These are phyloP conservation scores for Diplodia corticola DNA, from an alignment of 2,329 filamentous ascomycete species.

Conservation along the genomic window DNA sequence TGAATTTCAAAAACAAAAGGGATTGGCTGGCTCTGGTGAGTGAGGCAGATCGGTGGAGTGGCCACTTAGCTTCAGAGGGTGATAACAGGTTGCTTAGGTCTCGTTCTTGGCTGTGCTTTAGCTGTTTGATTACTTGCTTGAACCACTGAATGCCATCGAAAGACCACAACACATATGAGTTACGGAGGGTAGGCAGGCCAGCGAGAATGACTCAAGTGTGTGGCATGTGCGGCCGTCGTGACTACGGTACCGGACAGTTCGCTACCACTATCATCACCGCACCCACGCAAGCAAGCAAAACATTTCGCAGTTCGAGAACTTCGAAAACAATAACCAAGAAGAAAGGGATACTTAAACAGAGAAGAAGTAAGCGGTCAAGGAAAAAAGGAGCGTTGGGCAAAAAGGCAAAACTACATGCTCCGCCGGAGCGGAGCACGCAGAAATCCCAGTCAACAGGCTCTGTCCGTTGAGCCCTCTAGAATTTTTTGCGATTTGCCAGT, in stretches of 20 bases:
- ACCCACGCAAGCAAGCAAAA: neutral
- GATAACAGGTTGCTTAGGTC: neutral
- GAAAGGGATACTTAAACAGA: too few relatives aligned
- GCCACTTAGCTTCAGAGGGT: neutral
- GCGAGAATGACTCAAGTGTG: too few relatives aligned
- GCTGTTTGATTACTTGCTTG: neutral
- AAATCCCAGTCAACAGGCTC: too few relatives aligned
- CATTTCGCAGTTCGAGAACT: neutral
- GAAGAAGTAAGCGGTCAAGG: too few relatives aligned
- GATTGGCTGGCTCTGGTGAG: neutral
- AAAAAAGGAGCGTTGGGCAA: too few relatives aligned
- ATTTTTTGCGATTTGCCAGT: too few relatives aligned
- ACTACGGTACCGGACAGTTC: neutral
- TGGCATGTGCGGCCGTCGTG: too few relatives aligned
- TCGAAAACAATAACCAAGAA: too few relatives aligned
- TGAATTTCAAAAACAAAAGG: neutral
- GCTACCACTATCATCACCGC: neutral
- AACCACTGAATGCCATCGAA: neutral
- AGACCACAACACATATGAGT: too few relatives aligned
- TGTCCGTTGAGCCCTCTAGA: too few relatives aligned
- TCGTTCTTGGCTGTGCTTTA: neutral
- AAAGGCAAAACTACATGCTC: too few relatives aligned
- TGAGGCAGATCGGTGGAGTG: neutral
- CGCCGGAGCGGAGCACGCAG: too few relatives aligned
- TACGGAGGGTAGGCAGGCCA: neutral